Evolutionary conservation across 176 grass and related monocot species (phyloP).

Genomic region (Elaeis guineensis): DNA sequence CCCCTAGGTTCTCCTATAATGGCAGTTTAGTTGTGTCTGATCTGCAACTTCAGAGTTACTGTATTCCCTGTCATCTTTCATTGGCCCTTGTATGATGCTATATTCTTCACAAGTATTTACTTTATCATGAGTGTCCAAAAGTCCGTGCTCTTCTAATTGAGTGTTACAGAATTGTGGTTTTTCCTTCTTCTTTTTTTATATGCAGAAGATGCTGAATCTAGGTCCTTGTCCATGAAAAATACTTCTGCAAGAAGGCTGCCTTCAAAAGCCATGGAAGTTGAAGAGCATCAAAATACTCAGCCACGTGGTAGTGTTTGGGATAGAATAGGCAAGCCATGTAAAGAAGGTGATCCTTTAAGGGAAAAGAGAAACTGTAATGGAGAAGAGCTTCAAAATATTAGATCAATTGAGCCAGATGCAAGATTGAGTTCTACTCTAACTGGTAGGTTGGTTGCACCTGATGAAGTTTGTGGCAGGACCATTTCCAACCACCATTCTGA

Average conservation of each 20-base stretch:
- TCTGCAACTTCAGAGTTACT: too few relatives aligned
- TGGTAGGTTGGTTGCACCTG: slow-evolving; percentile 17
- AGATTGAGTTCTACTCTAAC: slow-evolving; percentile 18
- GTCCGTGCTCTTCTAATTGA: not conserved
- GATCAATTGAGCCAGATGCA: slow-evolving; percentile 31
- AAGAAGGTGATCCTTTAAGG: slow-evolving; percentile 20
- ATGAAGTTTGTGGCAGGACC: slow-evolving; percentile 22
- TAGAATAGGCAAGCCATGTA: slow-evolving; percentile 47
- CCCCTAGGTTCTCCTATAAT: too few relatives aligned
- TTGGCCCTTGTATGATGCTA: too few relatives aligned
- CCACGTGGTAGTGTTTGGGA: slow-evolving; percentile 61
- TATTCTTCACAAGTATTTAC: too few relatives aligned
- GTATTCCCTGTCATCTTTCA: too few relatives aligned
- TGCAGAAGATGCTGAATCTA: slow-evolving; percentile 32
- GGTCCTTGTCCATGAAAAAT: slow-evolving; percentile 21
- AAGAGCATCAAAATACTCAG: slow-evolving; percentile 22
- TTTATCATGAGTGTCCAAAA: too few relatives aligned
- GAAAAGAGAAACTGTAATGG: not conserved
- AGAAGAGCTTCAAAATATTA: slow-evolving; percentile 29
- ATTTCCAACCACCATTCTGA: slow-evolving; percentile 15
- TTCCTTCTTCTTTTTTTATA: slow-evolving; percentile 2
- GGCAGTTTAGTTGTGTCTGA: too few relatives aligned
- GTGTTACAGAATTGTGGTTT: too few relatives aligned
- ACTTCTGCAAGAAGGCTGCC: slow-evolving; percentile 27
- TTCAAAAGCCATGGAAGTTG: slow-evolving; percentile 19